Evolutionary conservation across 768 basidiomycete genomes (phyloP).

Genomic region (Auriscalpium orientale): DNA sequence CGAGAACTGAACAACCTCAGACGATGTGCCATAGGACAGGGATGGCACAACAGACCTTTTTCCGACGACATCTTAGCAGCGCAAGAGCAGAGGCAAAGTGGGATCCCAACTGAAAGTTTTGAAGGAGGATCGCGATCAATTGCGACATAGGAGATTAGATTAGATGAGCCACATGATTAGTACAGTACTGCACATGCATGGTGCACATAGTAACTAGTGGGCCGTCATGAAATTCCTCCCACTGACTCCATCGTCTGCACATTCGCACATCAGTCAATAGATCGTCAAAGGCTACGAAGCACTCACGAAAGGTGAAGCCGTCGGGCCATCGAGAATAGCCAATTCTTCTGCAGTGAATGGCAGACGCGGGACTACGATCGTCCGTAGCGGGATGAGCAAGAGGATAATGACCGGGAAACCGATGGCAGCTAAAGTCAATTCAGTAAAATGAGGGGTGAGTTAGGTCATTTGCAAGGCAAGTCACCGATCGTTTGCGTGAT

Average conservation of each 20-base stretch:
- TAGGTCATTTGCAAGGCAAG: constrained; percentile 5
- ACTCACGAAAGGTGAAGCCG: constrained; percentile 82
- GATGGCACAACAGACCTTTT: no score
- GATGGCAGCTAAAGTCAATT: constrained; percentile 55
- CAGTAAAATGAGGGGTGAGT: not conserved
- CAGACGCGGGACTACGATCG: constrained; percentile 61
- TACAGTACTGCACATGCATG: no score
- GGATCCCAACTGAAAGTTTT: no score
- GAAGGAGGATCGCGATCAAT: no score
- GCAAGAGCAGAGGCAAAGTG: no score
- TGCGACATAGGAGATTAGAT: no score
- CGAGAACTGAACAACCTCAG: constrained; percentile 42
- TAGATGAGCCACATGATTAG: no score
- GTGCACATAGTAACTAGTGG: not conserved
- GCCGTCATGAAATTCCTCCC: constrained; percentile 3
- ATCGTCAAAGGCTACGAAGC: not conserved
- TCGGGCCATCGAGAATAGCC: constrained; percentile 79
- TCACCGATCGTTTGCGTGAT: constrained; percentile 84
- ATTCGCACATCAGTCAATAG: not conserved
- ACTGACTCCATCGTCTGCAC: constrained; percentile 15
- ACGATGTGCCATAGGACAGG: no score
- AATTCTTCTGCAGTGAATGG: constrained; percentile 76
- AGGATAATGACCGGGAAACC: constrained; percentile 88
- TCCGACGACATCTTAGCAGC: no score
- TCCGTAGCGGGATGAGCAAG: constrained; percentile 70